Base-by-base conservation (phyloP, 2,329 filamentous ascomycete genomes). In the Hypoxylon sp. region DNA sequence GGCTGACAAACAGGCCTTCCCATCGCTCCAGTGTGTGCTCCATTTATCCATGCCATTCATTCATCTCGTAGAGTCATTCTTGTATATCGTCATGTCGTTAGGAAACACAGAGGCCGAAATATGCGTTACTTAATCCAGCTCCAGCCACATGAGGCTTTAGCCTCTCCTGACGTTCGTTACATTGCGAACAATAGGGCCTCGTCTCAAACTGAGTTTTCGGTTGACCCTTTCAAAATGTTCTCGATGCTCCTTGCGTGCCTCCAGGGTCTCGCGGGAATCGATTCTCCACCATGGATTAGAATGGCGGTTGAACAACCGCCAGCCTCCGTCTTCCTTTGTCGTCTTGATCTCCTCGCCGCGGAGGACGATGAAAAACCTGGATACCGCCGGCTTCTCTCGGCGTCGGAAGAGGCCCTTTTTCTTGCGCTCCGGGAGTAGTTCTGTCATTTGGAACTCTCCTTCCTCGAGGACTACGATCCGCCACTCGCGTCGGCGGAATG, bases 231-330 rank as follows among this genome's bases (percentile, higher is more conserved):
- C 60, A 32, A 66, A 34, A 29, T 65, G 52, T 16, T 68, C 51
- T 12, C 65, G 66, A 34, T 68, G 57, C 47, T 67, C 46, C 2
- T 21, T 55, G 23, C 72, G 65, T 37, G 55, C 63, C 27, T 67
- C 63, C 19, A 61, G 65, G 6, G 68, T 73, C 57, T 73, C 67
- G 21, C 21, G 30, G 7, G 45, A 46, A 50, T 73, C 71, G 12
- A 71, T 32, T 53, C 59, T 68, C 67, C 68, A 70, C 71, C 72
- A 74, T 34, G 73, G 69, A 46, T 74, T 73, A n/a, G 68, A 58
- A 63, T 62, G 12, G 46, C 63, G 64, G 58, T 46, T 48, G 37
- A 67, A 67, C 19, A 51, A 39, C 60, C 57, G 70, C 70, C 71
- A 74, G 34, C 68, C 71, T 11, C 57, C 69, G 11, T 52, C 46